Percentiles rank a stretch among this genome's conserved stretches.
These are phyloP conservation scores for Mycena capillaripes DNA, from an alignment of 768 basidiomycete species.

Conservation along the genomic window DNA sequence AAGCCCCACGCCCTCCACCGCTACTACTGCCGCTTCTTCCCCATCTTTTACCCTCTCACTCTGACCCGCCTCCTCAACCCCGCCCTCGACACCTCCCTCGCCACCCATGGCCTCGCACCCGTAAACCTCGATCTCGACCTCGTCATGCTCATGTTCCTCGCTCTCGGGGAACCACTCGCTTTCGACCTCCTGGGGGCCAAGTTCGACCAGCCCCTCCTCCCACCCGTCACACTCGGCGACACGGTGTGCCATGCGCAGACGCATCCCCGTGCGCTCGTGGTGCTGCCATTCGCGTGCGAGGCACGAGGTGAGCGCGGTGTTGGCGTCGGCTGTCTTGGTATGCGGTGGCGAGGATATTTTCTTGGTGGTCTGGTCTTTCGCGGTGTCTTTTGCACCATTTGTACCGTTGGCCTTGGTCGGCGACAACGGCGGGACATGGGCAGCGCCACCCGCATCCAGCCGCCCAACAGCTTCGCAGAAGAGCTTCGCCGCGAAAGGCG, in stretches of 20 bases:
- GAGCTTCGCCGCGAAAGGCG: constrained; percentile 78
- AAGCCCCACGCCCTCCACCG: background rate
- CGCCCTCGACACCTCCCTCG: background rate
- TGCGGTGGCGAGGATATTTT: no score
- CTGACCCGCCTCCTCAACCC: no score
- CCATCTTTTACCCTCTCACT: background rate
- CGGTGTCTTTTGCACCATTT: no score
- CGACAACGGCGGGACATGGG: no score
- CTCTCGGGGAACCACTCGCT: constrained; percentile 71
- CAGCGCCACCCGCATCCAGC: constrained; percentile 44
- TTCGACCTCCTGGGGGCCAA: constrained; percentile 81
- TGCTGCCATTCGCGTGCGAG: no score
- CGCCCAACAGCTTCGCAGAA: constrained; percentile 76
- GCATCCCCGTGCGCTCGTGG: no score
- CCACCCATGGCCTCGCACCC: background rate
- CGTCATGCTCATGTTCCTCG: constrained; percentile 1
- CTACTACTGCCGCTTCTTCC: background rate
- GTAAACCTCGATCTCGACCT: background rate
- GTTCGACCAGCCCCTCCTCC: constrained; percentile 60
- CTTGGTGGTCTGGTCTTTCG: no score
- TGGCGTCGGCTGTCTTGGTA: no score
- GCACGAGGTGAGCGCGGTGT: no score
- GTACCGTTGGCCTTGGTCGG: background rate
- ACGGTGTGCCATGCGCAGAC: no score
- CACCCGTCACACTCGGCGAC: no score